Evolutionary conservation across 202 grass and related monocot species (phyloP), one percentile per base, ranked within the genome.

Genomic region (Cymbopogon flexuosus): DNA sequence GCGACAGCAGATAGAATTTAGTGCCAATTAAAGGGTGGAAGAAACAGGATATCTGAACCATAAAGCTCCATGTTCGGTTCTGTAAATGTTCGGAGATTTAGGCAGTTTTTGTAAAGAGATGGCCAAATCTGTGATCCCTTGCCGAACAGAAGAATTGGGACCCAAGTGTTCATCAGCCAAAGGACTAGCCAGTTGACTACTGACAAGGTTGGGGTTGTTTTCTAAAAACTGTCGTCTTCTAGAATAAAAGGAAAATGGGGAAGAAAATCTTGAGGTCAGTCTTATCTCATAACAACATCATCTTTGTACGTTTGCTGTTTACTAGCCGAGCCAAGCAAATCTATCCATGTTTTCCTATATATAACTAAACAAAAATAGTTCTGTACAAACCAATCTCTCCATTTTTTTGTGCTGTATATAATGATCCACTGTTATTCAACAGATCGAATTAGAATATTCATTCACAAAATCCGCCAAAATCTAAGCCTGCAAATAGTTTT

Each of bases 201-300:
- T 70, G 58, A 83, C 46, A 63, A 54, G 68, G 36, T 45, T 74
- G 23, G 79, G 59, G 83, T 74, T 77, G 83, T 78, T 81, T 79
- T 86, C 78, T 10, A 18, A 62, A 4, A 43, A 54, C 33, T 45
- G 73, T 89, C 73, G 41, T 68, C 31, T 85, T 78, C 33, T 73
- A 59, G 31, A 72, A 84, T 59, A 46, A 29, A 60, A 80, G 5
- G 36, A 47, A 24, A 75, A 35, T 9, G 2, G 34, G 30, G 39
- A 16, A 47, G 59, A 33, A 72, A 72, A 76, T 86, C 16, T 75
- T 22, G 30, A 66, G 10, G 79, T 47, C 83, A 82, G 52, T 85
- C 83, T 81, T 73, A 27, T 73, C 51, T 54, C 60, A 10, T 82
- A 79, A 86, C 60, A 73, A n/a, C 49, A 62, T 73, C 73, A 40